Conservation (phyloP, 2,329 filamentous ascomycete species). For the Penicillium polonicum region DNA sequence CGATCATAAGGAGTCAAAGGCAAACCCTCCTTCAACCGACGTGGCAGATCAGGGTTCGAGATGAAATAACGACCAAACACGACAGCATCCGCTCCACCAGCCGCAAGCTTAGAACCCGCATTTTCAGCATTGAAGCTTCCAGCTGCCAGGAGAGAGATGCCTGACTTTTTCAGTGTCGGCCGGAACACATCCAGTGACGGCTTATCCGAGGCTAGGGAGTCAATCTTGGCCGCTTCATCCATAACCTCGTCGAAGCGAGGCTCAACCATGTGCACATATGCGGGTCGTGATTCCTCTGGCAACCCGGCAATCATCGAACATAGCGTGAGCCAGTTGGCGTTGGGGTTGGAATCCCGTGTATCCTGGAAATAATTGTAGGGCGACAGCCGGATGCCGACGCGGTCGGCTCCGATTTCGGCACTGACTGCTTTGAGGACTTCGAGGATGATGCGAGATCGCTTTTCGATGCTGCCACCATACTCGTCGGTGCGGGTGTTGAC, state of each 20-base stretch:
- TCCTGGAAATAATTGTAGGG: conserved; percentile 63
- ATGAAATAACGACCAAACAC: conserved; percentile 45
- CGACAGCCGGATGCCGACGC: conserved; percentile 57
- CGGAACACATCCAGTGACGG: conserved; percentile 45
- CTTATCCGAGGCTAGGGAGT: conserved; percentile 32
- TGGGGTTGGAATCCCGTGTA: conserved; percentile 47
- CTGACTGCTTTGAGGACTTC: conserved; percentile 55
- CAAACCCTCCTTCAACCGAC: conserved; percentile 37
- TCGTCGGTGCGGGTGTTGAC: conserved; percentile 55
- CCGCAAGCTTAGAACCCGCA: conserved; percentile 19
- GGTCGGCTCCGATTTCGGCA: conserved; percentile 47
- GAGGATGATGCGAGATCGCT: conserved; percentile 52
- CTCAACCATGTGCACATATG: conserved; percentile 52
- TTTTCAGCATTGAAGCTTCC: conserved; percentile 29
- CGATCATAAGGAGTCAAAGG: conserved; percentile 42
- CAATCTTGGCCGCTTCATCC: conserved; percentile 47
- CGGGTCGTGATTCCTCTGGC: conserved; percentile 35
- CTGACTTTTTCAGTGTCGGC: conserved; percentile 40
- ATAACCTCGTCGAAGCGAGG: conserved; percentile 50
- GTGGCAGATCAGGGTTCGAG: conserved; percentile 46
- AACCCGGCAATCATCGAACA: conserved; percentile 44
- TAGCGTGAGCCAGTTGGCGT: conserved; percentile 47
- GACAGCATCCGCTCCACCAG: conserved; percentile 29
- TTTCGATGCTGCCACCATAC: conserved; percentile 51
- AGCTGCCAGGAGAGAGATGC: conserved; percentile 39